phyloP scores from a whole-genome alignment of 2,329 filamentous ascomycete species.

The Cladosporium cucumerinum region DNA sequence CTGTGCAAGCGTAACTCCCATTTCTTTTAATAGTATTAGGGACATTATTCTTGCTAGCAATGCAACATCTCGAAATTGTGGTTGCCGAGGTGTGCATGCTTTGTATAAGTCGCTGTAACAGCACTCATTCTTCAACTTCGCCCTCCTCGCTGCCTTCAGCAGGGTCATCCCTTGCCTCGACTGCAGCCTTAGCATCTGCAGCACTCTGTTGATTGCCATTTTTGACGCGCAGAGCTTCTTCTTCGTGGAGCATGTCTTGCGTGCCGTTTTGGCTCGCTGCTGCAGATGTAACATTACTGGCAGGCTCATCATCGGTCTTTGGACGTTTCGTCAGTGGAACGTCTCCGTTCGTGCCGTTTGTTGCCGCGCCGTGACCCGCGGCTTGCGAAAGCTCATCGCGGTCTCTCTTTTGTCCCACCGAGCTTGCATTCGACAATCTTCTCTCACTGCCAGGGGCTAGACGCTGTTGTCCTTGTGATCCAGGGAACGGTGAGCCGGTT shows the following conservation, averaged over 20 bases:
- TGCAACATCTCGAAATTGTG: background rate
- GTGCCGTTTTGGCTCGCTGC: slow-evolving; percentile 17
- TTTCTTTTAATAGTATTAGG: background rate
- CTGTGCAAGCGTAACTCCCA: background rate
- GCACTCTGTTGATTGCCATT: slow-evolving; percentile 29
- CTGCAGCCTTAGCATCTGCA: slow-evolving; percentile 21
- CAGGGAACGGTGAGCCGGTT: slow-evolving; percentile 22
- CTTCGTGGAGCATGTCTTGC: slow-evolving; percentile 26
- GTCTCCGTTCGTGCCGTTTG: slow-evolving; percentile 15
- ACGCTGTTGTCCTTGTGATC: slow-evolving; percentile 19
- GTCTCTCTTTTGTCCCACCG: slow-evolving; percentile 30
- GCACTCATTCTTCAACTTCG: slow-evolving; percentile 42
- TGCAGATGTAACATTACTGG: slow-evolving; percentile 15
- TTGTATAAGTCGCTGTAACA: background rate
- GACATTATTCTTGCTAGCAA: background rate
- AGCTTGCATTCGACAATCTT: slow-evolving; percentile 30
- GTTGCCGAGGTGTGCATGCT: background rate
- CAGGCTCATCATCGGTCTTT: slow-evolving; percentile 15
- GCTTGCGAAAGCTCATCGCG: slow-evolving; percentile 25
- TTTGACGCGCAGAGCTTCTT: slow-evolving; percentile 29
- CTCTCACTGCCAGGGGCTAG: slow-evolving; percentile 29
- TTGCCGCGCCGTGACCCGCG: slow-evolving; percentile 20
- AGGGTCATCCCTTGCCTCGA: slow-evolving; percentile 21
- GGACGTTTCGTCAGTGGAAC: slow-evolving; percentile 12
- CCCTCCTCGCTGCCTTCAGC: slow-evolving; percentile 45